phyloP scores from a whole-genome alignment of 441 rosid species.

The Pelargonium fulgidum region DNA sequence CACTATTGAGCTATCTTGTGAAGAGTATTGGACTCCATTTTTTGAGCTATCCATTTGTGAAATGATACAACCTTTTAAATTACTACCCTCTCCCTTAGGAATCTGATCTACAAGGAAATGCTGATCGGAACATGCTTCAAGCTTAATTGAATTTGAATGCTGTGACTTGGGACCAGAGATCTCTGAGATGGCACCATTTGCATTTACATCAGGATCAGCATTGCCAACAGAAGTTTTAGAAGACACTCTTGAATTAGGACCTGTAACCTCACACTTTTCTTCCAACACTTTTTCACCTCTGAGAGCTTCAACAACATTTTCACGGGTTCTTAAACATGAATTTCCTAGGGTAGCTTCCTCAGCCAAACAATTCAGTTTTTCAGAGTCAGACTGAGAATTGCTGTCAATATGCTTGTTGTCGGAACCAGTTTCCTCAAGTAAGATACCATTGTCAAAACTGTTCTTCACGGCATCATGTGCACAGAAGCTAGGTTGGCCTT shows the following conservation, averaged over 20 bases:
- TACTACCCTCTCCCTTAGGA: conserved; percentile 24
- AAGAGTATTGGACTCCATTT: conserved; percentile 29
- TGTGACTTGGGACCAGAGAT: conserved; percentile 10
- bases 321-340: conserved; percentile 23
- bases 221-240: background rate
- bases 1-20: conserved; percentile 23
- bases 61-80: conserved; percentile 17
- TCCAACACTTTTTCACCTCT: conserved; percentile 27
- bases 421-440: conserved; percentile 24
- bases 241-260: conserved; percentile 19
- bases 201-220: conserved; percentile 4
- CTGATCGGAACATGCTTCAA: conserved; percentile 24
- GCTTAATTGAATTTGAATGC: conserved; percentile 18
- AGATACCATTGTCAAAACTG: conserved; percentile 13
- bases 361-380: conserved; percentile 23
- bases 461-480: conserved; percentile 18
- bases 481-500: conserved; percentile 16
- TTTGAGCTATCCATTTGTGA: conserved; percentile 27
- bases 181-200: background rate
- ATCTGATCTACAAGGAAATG: conserved; percentile 23
- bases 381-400: conserved; percentile 19
- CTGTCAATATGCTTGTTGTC: conserved; percentile 21
- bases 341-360: conserved; percentile 28
- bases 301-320: conserved; percentile 27
- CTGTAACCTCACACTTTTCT: conserved; percentile 21